Percentiles rank a stretch among this genome's conserved stretches.
phyloP scores from a whole-genome alignment of 371 early-diverging fungal genomes.

The Mycotypha africana region DNA sequence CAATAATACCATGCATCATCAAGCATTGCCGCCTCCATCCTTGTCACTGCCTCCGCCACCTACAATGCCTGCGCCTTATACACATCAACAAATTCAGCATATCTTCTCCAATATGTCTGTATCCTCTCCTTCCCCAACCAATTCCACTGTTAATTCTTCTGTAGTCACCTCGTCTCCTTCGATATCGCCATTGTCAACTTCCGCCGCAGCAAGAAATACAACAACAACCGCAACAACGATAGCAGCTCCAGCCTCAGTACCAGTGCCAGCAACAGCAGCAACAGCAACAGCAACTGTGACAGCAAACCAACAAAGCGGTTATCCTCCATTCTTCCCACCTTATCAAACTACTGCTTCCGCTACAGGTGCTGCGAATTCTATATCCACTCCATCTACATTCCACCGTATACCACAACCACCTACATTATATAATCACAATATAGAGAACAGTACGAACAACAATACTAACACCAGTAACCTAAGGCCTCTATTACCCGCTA shows the following conservation, averaged over 20 bases:
- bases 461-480: slow-evolving; percentile 5
- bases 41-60: too few relatives aligned
- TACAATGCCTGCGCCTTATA: too few relatives aligned
- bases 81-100: slow-evolving; percentile 6
- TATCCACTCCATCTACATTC: slow-evolving; percentile 1
- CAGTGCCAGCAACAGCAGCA: neutral
- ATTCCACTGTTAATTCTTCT: neutral
- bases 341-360: too few relatives aligned
- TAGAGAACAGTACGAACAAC: slow-evolving; percentile 1
- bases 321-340: too few relatives aligned
- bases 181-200: too few relatives aligned
- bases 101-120: slow-evolving; percentile 9
- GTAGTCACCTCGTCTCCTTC: neutral
- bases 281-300: slow-evolving; percentile 1
- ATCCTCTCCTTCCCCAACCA: slow-evolving; percentile 4
- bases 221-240: too few relatives aligned
- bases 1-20: neutral
- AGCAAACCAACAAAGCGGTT: neutral
- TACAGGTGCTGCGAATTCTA: neutral
- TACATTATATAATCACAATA: slow-evolving; percentile 6
- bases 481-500: slow-evolving; percentile 19
- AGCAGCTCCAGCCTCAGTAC: too few relatives aligned
- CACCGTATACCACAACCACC: slow-evolving; percentile 20
- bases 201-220: too few relatives aligned
- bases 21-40: too few relatives aligned